Conservation (phyloP, 2,329 filamentous ascomycete species). For the Trichoderma aggressivum region DNA sequence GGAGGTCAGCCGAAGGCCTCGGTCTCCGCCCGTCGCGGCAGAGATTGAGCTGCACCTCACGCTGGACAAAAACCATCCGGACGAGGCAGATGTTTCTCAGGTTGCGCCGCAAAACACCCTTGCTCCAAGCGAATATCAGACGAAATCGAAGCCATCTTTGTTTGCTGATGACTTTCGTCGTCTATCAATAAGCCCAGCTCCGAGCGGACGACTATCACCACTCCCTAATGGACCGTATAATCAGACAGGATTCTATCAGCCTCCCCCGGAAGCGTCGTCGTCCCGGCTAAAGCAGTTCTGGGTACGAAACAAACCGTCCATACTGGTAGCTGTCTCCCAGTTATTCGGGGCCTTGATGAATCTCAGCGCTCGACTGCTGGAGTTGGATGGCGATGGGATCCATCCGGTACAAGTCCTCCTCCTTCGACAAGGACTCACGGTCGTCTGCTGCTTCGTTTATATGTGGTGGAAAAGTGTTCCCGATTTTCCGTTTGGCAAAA, state of each 20-base stretch:
- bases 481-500: constrained; percentile 66
- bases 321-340: constrained; percentile 71
- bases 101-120: not conserved
- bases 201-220: constrained; percentile 22
- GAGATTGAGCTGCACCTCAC: constrained; percentile 12
- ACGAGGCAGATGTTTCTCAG: not conserved
- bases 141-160: constrained; percentile 5
- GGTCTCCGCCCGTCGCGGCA: not conserved
- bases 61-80: not conserved
- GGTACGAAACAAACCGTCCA: constrained; percentile 66
- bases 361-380: constrained; percentile 70
- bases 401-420: constrained; percentile 85
- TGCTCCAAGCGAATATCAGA: not conserved
- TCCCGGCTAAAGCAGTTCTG: constrained; percentile 45
- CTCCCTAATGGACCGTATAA: constrained; percentile 19
- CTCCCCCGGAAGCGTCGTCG: not conserved
- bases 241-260: not conserved
- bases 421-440: constrained; percentile 72
- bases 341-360: constrained; percentile 86
- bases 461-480: constrained; percentile 70
- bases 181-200: constrained; percentile 25
- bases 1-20: not conserved
- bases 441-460: constrained; percentile 62
- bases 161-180: constrained; percentile 13
- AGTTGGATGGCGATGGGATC: constrained; percentile 67